Evolutionary conservation across 495 filamentous ascomycete genomes (phyloP), one percentile per base, ranked within the genome.

Genomic region (Articulospora tetracladia): DNA sequence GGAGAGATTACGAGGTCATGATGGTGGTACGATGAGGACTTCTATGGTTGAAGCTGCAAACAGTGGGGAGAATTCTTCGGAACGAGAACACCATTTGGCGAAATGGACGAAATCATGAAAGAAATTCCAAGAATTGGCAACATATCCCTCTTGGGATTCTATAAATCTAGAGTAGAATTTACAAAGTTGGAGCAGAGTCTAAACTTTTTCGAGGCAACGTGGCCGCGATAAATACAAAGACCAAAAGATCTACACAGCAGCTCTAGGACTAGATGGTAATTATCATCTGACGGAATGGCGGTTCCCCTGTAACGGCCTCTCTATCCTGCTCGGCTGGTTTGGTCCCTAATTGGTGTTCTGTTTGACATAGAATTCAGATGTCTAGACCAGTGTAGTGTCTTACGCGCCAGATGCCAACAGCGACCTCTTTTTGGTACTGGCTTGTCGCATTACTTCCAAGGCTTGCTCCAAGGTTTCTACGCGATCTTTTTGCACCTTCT

Each of bases 381-480:
- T n/a, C n/a, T n/a, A n/a, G n/a, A n/a, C n/a, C n/a, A n/a, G n/a
- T n/a, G n/a, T n/a, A n/a, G n/a, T n/a, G n/a, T n/a, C n/a, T n/a
- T n/a, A 44, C n/a, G 39, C 10, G 39, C 7, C 15, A 7, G n/a
- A 7, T 19, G 8, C 39, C 39, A 44, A 28, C 11, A 61, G 41
- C 19, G 46, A 48, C 44, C 74, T 75, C 63, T 71, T 71, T 62
- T 82, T 80, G 8, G 73, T 78, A 65, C 73, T 80, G 3, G 75
- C 75, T 39, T 81, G 79, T 61, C 82, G 83, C 59, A 86, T 73
- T 19, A 76, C 74, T 36, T 89, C 71, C 55, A 92, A 62, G 56
- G 88, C 87, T 58, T 87, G 85, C 69, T 91, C 90, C 56, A 93
- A 69, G 19, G 78, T 76, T 13, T 83, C 72, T n/a, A 93, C 71